Conservation (phyloP, 192 early-diverging fungal species). For the Haplosporangium gracile region DNA sequence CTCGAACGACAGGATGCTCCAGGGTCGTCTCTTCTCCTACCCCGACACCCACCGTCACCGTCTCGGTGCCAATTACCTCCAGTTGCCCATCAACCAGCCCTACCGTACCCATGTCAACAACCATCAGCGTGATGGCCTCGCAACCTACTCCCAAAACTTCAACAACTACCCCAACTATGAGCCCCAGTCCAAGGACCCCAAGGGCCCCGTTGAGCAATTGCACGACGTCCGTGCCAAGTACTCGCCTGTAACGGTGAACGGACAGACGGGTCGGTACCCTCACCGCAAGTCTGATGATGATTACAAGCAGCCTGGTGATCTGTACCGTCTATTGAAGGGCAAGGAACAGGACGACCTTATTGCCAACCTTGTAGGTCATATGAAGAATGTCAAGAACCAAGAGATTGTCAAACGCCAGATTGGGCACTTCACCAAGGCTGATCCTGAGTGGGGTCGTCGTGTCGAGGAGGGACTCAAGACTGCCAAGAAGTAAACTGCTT, state of each 20-base stretch:
- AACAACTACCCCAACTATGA: conserved; percentile 82
- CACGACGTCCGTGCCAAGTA: conserved; percentile 66
- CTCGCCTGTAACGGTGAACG: conserved; percentile 60
- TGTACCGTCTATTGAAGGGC: conserved; percentile 75
- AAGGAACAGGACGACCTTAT: conserved; percentile 75
- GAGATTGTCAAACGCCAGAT: conserved; percentile 80
- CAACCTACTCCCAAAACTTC: conserved; percentile 68
- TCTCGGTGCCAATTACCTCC: conserved; percentile 82
- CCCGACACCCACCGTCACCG: conserved; percentile 90
- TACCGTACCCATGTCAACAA: conserved; percentile 65
- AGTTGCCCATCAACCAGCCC: conserved; percentile 89
- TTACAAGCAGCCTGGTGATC: conserved; percentile 74
- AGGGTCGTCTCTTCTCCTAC: conserved; percentile 89
- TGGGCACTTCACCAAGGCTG: conserved; percentile 78
- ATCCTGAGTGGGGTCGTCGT: conserved; percentile 79
- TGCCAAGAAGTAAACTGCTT: background rate
- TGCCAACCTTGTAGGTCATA: conserved; percentile 70
- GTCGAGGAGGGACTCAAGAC: conserved; percentile 67
- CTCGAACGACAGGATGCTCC: conserved; percentile 84
- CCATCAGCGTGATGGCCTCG: conserved; percentile 84
- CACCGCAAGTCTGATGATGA: conserved; percentile 69
- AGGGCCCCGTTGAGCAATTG: conserved; percentile 68
- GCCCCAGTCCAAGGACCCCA: conserved; percentile 71
- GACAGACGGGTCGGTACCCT: conserved; percentile 72
- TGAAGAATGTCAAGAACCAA: conserved; percentile 70